These are phyloP conservation scores for Silene conica DNA, from an alignment of 148 eudicot species.

Conservation along the genomic window DNA sequence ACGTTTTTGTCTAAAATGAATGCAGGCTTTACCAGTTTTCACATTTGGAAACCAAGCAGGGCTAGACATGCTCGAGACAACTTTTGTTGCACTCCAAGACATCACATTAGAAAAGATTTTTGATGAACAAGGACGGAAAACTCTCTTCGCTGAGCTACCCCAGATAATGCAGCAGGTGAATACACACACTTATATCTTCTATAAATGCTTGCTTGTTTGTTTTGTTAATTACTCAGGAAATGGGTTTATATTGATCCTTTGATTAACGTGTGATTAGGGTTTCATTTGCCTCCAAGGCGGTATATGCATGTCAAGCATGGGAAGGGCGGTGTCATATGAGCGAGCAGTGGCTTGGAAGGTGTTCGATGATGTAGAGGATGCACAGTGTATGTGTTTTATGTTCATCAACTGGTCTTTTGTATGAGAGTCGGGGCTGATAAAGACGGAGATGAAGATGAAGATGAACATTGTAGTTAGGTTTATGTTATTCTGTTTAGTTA, in stretches of 20 bases:
- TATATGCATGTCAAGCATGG: conserved; percentile 74
- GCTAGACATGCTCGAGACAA: conserved; percentile 79
- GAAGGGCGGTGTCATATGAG: conserved; percentile 65
- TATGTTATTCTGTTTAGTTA: conserved; percentile 3
- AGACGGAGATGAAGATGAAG: background rate
- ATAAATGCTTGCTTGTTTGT: too few relatives aligned
- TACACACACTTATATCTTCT: too few relatives aligned
- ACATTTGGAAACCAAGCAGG: conserved; percentile 84
- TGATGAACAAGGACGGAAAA: conserved; percentile 58
- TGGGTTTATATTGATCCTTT: background rate
- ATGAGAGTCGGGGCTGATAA: conserved; percentile 23
- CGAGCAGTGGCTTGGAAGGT: conserved; percentile 88
- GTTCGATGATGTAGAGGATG: conserved; percentile 52
- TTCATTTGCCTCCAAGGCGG: conserved; percentile 74
- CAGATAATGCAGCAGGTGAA: conserved; percentile 79
- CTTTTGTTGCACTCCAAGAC: conserved; percentile 71
- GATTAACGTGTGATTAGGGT: conserved; percentile 35
- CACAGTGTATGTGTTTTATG: conserved; percentile 76
- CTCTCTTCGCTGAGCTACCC: conserved; percentile 63
- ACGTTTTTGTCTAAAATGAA: background rate
- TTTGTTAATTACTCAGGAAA: too few relatives aligned
- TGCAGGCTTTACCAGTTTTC: conserved; percentile 72
- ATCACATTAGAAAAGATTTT: conserved; percentile 65
- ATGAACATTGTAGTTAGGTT: conserved; percentile 8
- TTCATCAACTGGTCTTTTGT: conserved; percentile 80